Percentiles rank a stretch among this genome's conserved stretches.
Conservation (phyloP, 169 alveolate species). For the Plasmodium gonderi region DNA sequence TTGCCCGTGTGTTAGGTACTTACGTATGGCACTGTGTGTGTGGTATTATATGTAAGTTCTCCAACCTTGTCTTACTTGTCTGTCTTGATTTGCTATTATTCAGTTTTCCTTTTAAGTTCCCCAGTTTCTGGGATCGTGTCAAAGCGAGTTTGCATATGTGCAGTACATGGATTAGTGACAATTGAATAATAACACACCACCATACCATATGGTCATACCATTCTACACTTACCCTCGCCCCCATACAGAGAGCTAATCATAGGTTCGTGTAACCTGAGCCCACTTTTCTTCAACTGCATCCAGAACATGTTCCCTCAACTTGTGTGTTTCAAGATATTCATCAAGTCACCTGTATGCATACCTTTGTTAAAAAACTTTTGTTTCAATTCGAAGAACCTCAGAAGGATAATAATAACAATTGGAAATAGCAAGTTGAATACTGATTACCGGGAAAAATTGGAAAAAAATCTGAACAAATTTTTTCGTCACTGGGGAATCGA, state of each 20-base stretch:
- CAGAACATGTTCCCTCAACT: slow-evolving; percentile 13
- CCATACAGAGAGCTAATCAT: slow-evolving; percentile 19
- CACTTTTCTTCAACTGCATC: slow-evolving; percentile 25
- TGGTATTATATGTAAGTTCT: too few relatives aligned
- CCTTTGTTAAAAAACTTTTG: slow-evolving; percentile 39
- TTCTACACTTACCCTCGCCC: neutral
- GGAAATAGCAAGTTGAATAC: neutral
- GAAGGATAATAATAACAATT: neutral
- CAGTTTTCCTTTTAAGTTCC: too few relatives aligned
- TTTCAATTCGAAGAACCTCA: slow-evolving; percentile 12
- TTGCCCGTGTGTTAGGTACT: too few relatives aligned
- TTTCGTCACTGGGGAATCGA: slow-evolving; percentile 21
- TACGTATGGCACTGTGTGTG: too few relatives aligned
- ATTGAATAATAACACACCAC: too few relatives aligned
- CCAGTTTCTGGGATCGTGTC: too few relatives aligned
- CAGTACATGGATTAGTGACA: too few relatives aligned
- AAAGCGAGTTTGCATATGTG: too few relatives aligned
- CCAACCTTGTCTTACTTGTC: too few relatives aligned
- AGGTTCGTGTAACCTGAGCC: slow-evolving; percentile 12
- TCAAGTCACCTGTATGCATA: slow-evolving; percentile 17
- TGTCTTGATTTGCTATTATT: too few relatives aligned
- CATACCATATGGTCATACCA: neutral
- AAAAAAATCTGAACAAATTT: neutral
- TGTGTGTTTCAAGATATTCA: slow-evolving; percentile 1
- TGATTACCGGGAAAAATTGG: slow-evolving; percentile 26